phyloP scores from a whole-genome alignment of 257 asterid genomes.

The Rehmannia glutinosa region DNA sequence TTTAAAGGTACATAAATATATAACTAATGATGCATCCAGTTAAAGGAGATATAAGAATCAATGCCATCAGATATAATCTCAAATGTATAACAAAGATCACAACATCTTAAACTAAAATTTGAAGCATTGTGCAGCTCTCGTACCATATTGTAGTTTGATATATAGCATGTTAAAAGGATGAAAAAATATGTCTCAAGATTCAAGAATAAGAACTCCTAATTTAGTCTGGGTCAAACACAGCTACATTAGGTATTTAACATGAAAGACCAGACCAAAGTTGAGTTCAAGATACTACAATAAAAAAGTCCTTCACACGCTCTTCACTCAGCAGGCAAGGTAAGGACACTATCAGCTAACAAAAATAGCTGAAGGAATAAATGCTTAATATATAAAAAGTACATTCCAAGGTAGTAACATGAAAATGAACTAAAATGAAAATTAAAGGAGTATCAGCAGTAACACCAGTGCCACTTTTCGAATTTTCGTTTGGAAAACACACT shows the following conservation, averaged over 20 bases:
- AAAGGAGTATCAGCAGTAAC: neutral
- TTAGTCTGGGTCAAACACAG: neutral
- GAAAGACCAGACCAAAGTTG: neutral
- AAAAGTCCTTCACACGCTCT: too few species aligned
- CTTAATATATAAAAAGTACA: neutral
- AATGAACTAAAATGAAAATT: neutral
- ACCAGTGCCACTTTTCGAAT: neutral
- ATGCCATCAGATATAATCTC: neutral
- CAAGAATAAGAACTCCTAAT: neutral
- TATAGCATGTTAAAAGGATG: neutral
- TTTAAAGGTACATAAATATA: neutral
- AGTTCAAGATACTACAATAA: too few species aligned
- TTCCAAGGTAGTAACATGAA: neutral
- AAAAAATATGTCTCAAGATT: neutral
- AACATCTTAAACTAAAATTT: slow-evolving; percentile 7
- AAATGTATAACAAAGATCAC: neutral
- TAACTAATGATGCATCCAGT: neutral
- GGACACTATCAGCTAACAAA: too few species aligned
- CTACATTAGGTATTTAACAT: neutral
- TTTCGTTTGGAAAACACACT: neutral
- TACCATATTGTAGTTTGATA: neutral
- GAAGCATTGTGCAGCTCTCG: neutral
- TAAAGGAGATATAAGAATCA: neutral
- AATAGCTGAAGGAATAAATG: too few species aligned
- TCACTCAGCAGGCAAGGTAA: too few species aligned